Conservation (phyloP, 1,284 basidiomycete species). For the Ustilago shanxiensis region DNA sequence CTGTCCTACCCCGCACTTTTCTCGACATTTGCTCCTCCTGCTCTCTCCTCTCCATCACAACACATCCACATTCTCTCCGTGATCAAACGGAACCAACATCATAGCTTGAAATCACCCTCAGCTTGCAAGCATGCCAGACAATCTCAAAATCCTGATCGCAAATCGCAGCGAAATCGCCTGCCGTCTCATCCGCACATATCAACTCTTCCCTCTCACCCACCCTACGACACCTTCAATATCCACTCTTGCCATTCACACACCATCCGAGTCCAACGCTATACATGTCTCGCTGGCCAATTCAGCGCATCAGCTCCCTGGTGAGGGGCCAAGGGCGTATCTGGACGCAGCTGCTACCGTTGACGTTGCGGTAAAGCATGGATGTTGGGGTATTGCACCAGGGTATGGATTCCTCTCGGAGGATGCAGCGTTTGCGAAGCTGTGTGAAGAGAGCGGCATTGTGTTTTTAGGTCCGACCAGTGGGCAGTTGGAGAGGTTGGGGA, state of each 20-base stretch:
- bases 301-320: conserved; percentile 58
- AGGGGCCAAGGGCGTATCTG: conserved; percentile 55
- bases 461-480: conserved; percentile 28
- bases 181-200: conserved; percentile 47
- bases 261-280: conserved; percentile 31
- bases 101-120: too few relatives aligned
- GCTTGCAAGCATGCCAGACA: neutral
- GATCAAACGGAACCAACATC: neutral
- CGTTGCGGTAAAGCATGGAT: conserved; percentile 73
- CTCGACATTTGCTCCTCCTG: neutral
- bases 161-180: conserved; percentile 58
- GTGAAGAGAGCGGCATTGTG: conserved; percentile 17
- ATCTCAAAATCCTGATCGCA: conserved; percentile 67
- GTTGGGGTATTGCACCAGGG: conserved; percentile 70
- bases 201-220: conserved; percentile 30
- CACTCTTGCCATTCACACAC: conserved; percentile 41
- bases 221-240: conserved; percentile 8
- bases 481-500: conserved; percentile 28
- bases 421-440: conserved; percentile 33
- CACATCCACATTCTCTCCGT: neutral
- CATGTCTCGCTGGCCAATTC: conserved; percentile 29
- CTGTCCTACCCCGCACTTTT: neutral
- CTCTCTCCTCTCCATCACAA: neutral
- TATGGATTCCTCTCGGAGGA: conserved; percentile 47
- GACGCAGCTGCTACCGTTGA: conserved; percentile 71